Evolutionary conservation across 1,139 yeast genomes (phyloP), one percentile per base, ranked within the genome.

Genomic region (Pneumocystis oryctolagi): DNA sequence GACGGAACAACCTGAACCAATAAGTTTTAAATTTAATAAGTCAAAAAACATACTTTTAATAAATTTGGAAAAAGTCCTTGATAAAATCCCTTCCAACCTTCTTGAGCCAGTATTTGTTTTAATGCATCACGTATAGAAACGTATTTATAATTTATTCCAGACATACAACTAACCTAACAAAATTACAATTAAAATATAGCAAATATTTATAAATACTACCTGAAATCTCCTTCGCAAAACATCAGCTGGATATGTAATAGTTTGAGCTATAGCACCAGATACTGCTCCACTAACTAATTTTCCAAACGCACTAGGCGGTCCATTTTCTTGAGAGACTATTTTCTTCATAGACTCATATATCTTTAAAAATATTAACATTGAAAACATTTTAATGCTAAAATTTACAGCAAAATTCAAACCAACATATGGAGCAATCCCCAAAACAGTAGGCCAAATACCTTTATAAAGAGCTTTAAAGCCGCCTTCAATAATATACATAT

Each of bases 391-490:
- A 53, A 53, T 16, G 16, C 6, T 30, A n/a, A 53, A 9, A 30
- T 16, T 53, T 32, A 53, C 82, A 5, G 96, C 87, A 73, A 92
- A 92, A 74, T 90, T 92, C 63, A 92, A 80, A 2, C 96, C 96
- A 58, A 89, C 97, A 70, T 90, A 92, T 0, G 98, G 97, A 0
- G 96, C 97, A 16, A 92, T 97, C 1, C 97, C 97, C 67, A 88
- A 74, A 1, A 90, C 82, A 0, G 98, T 90, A 5, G 97, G 97
- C 65, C 85, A 77, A 9, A 90, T 77, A 3, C 98, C 98, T 63
- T 92, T 79, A 71, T 88, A 92, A 25, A 90, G 77, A 0, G 92
- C 96, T 4, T 73, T 66, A 5, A 88, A 40, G 0, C 96, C 96
- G 35, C 98, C 97, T 74, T 92, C 98, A 20, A 79, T 80, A 16